These are phyloP conservation scores for Sclerotinia spermophila DNA, from an alignment of 2,329 filamentous ascomycete genomes.

Conservation along the genomic window DNA sequence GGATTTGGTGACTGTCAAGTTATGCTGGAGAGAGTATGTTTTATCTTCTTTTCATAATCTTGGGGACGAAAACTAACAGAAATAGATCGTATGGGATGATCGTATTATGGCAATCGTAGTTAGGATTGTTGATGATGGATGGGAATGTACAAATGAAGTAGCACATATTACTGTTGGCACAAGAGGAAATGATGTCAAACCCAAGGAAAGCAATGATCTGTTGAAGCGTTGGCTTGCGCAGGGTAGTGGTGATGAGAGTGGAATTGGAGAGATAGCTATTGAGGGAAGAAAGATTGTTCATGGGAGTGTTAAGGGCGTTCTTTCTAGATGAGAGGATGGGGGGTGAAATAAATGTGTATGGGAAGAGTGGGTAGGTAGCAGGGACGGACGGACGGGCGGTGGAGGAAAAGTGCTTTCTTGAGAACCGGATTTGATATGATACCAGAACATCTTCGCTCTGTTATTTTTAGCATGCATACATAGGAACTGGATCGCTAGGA, in stretches of 20 bases:
- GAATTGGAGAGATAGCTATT: slow-evolving; percentile 35
- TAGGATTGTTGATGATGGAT: slow-evolving; percentile 60
- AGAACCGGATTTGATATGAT: neutral
- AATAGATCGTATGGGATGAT: slow-evolving; percentile 74
- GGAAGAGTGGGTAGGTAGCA: neutral
- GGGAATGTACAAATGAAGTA: slow-evolving; percentile 71
- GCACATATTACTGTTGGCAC: slow-evolving; percentile 92
- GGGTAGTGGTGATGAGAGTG: slow-evolving; percentile 41
- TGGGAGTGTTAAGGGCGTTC: slow-evolving; percentile 34
- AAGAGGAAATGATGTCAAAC: slow-evolving; percentile 69
- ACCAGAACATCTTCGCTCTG: slow-evolving; percentile 2
- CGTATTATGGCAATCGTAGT: slow-evolving; percentile 90
- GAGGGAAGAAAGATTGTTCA: slow-evolving; percentile 30
- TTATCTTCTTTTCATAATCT: neutral
- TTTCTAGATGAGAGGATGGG: slow-evolving; percentile 26
- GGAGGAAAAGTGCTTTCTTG: neutral
- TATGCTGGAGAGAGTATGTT: slow-evolving; percentile 56
- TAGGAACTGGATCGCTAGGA: neutral
- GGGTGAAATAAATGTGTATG: neutral
- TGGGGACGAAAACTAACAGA: neutral
- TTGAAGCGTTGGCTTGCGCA: slow-evolving; percentile 69
- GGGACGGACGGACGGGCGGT: neutral
- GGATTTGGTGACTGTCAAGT: slow-evolving; percentile 62
- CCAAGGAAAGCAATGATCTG: slow-evolving; percentile 89
- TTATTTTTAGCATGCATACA: neutral